A percentile compares a stretch with the other conserved stretches of the same genome.
Conservation (phyloP, 345 rosid genomes). For the Melaleuca quinquenervia region DNA sequence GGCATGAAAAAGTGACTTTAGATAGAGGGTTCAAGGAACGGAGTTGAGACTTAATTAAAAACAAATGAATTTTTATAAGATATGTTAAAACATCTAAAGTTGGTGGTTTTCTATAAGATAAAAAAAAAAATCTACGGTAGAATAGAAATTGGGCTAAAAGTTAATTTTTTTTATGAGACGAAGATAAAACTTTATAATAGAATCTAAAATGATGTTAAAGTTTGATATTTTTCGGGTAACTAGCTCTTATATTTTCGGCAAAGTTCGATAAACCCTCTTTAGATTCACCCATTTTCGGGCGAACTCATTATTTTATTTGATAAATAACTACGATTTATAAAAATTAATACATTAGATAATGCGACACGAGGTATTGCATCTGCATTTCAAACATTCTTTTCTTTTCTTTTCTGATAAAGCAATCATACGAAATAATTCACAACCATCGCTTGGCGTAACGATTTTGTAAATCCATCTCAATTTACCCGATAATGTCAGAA, state of each 20-base stretch:
- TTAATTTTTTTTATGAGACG: no score
- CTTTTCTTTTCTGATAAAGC: background rate
- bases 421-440: background rate
- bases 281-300: background rate
- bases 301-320: background rate
- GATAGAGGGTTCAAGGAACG: no score
- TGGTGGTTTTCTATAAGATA: no score
- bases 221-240: no score
- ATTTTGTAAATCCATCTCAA: background rate
- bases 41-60: no score
- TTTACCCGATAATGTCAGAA: background rate
- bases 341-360: background rate
- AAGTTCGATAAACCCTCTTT: background rate
- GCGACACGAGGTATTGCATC: background rate
- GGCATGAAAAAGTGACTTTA: no score
- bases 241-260: background rate
- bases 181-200: no score
- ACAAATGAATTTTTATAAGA: no score
- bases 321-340: background rate
- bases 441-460: background rate
- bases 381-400: background rate
- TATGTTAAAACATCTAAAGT: no score
- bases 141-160: no score
- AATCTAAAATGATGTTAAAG: no score
- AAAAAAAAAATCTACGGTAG: no score